Conservation (phyloP, 805 yeast species). For the Yamadazyma laniorum region DNA sequence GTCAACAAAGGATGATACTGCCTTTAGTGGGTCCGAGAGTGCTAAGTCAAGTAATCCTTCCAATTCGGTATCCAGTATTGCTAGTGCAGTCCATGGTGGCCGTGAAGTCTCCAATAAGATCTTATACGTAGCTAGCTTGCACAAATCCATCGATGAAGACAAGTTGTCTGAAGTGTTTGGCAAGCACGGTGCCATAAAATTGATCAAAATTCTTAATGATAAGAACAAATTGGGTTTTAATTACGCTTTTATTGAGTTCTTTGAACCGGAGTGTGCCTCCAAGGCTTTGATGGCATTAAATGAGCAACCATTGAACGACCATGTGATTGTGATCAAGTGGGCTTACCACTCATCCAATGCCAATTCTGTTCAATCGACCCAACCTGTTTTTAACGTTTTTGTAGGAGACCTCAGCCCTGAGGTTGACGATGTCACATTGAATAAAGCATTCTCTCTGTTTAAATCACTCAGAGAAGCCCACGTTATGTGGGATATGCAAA, state of each 20-base stretch:
- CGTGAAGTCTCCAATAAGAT: conserved; percentile 73
- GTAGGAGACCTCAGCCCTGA: conserved; percentile 85
- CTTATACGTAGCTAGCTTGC: conserved; percentile 74
- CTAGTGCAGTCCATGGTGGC: conserved; percentile 78
- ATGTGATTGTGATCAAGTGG: conserved; percentile 68
- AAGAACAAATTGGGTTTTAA: conserved; percentile 71
- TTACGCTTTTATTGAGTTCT: conserved; percentile 82
- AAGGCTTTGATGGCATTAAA: conserved; percentile 60
- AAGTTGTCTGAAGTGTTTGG: conserved; percentile 60
- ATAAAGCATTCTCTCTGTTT: conserved; percentile 54
- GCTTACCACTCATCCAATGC: conserved; percentile 81
- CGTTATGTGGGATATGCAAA: conserved; percentile 97
- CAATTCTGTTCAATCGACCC: conserved; percentile 37
- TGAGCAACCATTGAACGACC: conserved; percentile 54
- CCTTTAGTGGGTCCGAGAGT: too few relatives aligned
- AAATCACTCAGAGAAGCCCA: conserved; percentile 74
- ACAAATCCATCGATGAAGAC: conserved; percentile 63
- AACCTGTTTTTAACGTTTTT: conserved; percentile 67
- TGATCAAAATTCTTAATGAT: conserved; percentile 71
- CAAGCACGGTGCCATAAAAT: conserved; percentile 57
- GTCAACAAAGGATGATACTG: too few relatives aligned
- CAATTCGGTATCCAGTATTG: too few relatives aligned
- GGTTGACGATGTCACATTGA: conserved; percentile 72
- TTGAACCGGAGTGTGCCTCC: conserved; percentile 54
- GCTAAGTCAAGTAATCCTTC: too few relatives aligned